Percentiles rank a stretch among this genome's conserved stretches.
Evolutionary conservation across 305 asterid genomes (phyloP).

Genomic region (Lippia alba): DNA sequence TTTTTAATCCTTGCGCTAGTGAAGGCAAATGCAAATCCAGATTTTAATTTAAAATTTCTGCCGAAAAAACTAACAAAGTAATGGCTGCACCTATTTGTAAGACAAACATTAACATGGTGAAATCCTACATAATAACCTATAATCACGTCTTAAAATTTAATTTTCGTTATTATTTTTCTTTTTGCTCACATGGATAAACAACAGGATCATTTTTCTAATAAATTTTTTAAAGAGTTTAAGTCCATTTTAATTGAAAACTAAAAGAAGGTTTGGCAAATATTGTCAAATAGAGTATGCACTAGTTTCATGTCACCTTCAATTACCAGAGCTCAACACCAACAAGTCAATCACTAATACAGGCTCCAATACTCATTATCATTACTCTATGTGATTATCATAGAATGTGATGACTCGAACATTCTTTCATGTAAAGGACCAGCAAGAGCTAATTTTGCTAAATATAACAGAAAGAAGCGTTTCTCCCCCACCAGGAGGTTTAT

Average conservation of each 20-base stretch:
- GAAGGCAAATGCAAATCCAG: no score
- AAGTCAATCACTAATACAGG: no score
- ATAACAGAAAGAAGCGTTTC: not conserved
- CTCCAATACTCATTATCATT: no score
- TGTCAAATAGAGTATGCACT: not conserved
- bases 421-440: not conserved
- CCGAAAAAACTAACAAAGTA: no score
- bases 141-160: no score
- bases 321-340: not conserved
- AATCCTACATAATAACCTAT: no score
- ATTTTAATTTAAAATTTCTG: no score
- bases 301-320: conserved; percentile 13
- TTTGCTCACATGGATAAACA: not conserved
- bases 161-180: not conserved
- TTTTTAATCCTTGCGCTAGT: no score
- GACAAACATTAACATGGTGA: no score
- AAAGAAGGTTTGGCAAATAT: not conserved
- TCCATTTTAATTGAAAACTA: conserved; percentile 15
- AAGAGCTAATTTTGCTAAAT: not conserved
- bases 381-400: not conserved
- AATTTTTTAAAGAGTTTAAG: not conserved
- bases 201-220: not conserved
- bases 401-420: not conserved
- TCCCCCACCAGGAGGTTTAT: not conserved
- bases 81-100: no score